Conservation (phyloP, 441 rosid genomes). For the Melianthus villosus region DNA sequence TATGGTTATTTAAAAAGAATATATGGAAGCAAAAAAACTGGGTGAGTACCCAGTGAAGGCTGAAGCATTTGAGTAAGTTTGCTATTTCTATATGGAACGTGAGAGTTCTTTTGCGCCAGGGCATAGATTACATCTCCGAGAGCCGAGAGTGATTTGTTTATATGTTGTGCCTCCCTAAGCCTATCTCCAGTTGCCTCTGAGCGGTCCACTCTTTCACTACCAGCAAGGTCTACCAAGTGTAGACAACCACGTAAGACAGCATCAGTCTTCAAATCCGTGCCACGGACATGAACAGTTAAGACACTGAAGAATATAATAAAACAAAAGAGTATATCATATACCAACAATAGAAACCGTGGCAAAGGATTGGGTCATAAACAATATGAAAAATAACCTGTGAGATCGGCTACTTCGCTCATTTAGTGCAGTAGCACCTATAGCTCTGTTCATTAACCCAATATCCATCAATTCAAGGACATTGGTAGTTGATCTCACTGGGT, state of each 20-base stretch:
- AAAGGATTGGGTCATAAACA: too few species aligned
- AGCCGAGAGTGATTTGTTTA: conserved; percentile 89
- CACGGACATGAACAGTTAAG: conserved; percentile 16
- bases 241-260: too few species aligned
- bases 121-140: conserved; percentile 91
- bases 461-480: conserved; percentile 78
- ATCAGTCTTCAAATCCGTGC: too few species aligned
- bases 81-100: conserved; percentile 89
- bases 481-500: conserved; percentile 52
- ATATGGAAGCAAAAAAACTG: conserved; percentile 1
- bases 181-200: conserved; percentile 72
- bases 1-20: neutral
- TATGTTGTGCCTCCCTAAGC: conserved; percentile 91
- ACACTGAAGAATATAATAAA: neutral
- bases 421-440: conserved; percentile 80
- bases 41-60: conserved; percentile 52
- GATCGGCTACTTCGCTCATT: conserved; percentile 97
- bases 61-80: conserved; percentile 97
- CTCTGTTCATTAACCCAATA: conserved; percentile 64
- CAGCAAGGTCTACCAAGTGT: conserved; percentile 95
- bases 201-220: conserved; percentile 86
- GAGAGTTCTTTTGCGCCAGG: conserved; percentile 71
- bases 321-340: neutral
- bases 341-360: too few species aligned
- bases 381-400: too few species aligned